Base-by-base conservation (phyloP, 1,284 basidiomycete genomes). In the Caloboletus firmus region DNA sequence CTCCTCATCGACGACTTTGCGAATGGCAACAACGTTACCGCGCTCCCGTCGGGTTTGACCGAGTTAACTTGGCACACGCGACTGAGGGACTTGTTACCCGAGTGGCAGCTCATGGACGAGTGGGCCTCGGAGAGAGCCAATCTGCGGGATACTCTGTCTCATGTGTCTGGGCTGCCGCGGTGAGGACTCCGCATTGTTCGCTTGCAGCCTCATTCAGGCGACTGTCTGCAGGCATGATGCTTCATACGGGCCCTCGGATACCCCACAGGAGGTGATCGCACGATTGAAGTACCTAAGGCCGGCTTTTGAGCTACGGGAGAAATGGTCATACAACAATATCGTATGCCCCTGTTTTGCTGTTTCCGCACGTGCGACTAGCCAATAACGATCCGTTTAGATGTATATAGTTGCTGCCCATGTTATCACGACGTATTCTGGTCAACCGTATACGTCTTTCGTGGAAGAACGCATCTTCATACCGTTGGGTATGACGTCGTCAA, bases 311-410 rank as follows among this genome's bases (percentile, higher is more conserved):
- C 60, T 78, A 1, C 69, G 78, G 17, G 59, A 77, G 52, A 62
- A 60, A 22, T 77, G 66, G 61, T 69, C 67, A 4, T 79, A 78
- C 64, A 77, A 72, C 58, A 78, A 78, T 35, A 64, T 70, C 40
- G 78, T 73, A 41, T 13, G 46, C 18, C 6, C 18, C 12, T 5
- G 17, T 37, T 32, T 35, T 15, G 5, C 7, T 26, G 13, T 31
- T 22, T 1, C 3, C 5, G 26, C 18, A 2, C 7, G 20, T 17
- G 7, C 10, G 30, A 24, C 24, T 24, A 24, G 15, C 39, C 17
- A 7, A 39, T 11, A 3, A 15, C 4, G n/a, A 28, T 40, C 18
- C 2, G 4, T 26, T 28, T 41, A 75, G 73, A 75, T 76, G 72
- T 78, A 68, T 54, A 62, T 67, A 43, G 61, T 68, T 2, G 66